Conservation (phyloP, 106 monocot species). For the Ottelia alismoides region DNA sequence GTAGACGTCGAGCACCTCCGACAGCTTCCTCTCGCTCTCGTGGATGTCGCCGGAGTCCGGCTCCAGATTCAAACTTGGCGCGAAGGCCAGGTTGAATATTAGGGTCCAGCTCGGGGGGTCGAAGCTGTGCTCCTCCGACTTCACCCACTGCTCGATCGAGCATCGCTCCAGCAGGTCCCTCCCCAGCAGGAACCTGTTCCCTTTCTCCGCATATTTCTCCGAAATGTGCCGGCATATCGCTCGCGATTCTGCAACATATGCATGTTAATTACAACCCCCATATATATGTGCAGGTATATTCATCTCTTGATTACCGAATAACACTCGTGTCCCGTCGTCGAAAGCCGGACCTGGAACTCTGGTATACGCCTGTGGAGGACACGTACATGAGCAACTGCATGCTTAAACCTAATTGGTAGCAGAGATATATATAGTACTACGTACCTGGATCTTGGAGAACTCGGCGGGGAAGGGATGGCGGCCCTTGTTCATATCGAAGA, state of each 20-base stretch:
- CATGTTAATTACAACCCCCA: too few species aligned
- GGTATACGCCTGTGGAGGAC: slow-evolving; percentile 7
- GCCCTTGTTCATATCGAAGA: slow-evolving; percentile 30
- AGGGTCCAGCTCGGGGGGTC: slow-evolving; percentile 47
- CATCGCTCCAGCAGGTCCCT: slow-evolving; percentile 41
- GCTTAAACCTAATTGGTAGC: too few species aligned
- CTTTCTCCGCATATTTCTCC: slow-evolving; percentile 32
- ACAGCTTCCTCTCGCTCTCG: slow-evolving; percentile 28
- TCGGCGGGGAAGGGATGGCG: slow-evolving; percentile 14
- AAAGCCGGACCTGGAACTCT: slow-evolving; percentile 14
- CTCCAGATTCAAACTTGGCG: background rate
- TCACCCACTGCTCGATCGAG: slow-evolving; percentile 59
- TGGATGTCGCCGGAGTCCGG: slow-evolving; percentile 12
- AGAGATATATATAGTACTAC: too few species aligned
- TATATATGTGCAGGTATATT: too few species aligned
- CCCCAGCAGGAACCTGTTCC: slow-evolving; percentile 44
- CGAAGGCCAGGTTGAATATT: slow-evolving; percentile 41
- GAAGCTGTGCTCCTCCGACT: slow-evolving; percentile 50
- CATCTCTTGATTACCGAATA: too few species aligned
- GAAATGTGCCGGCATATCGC: slow-evolving; percentile 44
- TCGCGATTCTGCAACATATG: slow-evolving; percentile 39
- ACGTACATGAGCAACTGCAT: too few species aligned
- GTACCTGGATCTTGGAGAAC: slow-evolving; percentile 48
- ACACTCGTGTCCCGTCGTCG: slow-evolving; percentile 35
- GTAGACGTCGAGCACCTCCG: slow-evolving; percentile 49